Base-by-base conservation (phyloP, 306 rosid species). In the Gastrolobium bilobum region DNA sequence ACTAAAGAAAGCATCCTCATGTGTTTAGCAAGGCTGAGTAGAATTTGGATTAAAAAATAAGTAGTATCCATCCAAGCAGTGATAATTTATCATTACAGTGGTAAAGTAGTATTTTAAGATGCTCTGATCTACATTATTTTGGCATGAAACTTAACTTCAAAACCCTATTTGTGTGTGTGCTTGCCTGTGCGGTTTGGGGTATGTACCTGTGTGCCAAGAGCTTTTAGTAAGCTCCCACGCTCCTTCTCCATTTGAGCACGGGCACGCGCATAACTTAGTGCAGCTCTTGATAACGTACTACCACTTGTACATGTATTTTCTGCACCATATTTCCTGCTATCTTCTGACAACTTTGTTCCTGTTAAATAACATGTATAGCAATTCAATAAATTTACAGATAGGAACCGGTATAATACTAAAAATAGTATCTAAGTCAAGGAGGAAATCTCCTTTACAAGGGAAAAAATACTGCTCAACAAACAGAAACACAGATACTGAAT, bases 191-290 rank as follows among this genome's bases (percentile, higher is more conserved):
- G 33, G 15, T 10, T 43, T 66, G 40, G 39, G 1, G 30, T 70
- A 13, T 53, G 52, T 60, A 95, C 99, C 99, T 92, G 98, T 77
- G 99, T 90, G 65, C 98, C 98, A 80, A 95, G 91, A 78, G 97
- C 91, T 88, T 95, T 95, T 73, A 95, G 84, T 76, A 95, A 68
- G 82, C 77, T 93, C 13, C 98, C 99, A 10, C 89, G 91, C 79
- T 95, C 98, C 88, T 93, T 95, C 85, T 95, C 99, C 98, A 95
- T 91, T 83, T 95, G 98, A 7, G 92, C 98, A 77, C 97, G 89
- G 34, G 99, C 91, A 30, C 84, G 97, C 9, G 94, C 92, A 83
- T 89, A 93, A 76, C 68, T 87, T 78, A 89, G 77, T 3, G 99
- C 89, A 44, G 98, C 99, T 85, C 93, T 91, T 0, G 96, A 86